Evolutionary conservation across 1,284 basidiomycete genomes (phyloP).

Genomic region (Irpex sp.): DNA sequence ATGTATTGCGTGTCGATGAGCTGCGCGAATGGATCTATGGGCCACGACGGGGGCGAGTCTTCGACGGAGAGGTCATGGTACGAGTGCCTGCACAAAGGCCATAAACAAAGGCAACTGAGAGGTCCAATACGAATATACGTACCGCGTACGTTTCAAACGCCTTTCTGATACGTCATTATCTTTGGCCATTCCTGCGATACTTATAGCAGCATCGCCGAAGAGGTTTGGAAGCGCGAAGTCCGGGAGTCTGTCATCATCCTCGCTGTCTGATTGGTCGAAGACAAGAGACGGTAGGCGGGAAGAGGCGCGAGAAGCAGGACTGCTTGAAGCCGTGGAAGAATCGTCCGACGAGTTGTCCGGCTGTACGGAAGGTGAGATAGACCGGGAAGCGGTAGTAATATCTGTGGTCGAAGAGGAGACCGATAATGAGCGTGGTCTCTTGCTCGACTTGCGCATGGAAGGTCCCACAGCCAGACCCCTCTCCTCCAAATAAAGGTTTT

Average conservation of each 20-base stretch:
- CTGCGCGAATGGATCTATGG: neutral
- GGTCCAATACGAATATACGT: neutral
- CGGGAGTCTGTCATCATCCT: too few species aligned
- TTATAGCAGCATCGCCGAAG: too few species aligned
- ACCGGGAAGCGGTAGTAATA: neutral
- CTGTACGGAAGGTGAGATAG: neutral
- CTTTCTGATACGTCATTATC: too few species aligned
- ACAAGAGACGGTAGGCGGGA: constrained; percentile 6
- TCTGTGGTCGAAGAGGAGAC: neutral
- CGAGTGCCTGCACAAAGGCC: neutral
- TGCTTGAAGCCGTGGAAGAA: neutral
- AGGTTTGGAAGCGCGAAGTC: too few species aligned
- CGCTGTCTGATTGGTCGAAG: constrained; percentile 5
- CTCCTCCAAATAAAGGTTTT: constrained; percentile 5
- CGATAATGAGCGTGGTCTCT: neutral
- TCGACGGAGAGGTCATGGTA: neutral
- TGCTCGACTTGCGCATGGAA: neutral
- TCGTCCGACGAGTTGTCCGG: neutral
- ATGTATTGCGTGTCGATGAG: neutral
- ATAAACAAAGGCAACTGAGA: neutral
- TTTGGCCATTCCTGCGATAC: too few species aligned
- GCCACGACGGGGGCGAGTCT: neutral
- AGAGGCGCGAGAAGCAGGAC: neutral
- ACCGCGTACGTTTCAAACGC: neutral
- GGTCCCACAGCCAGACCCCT: neutral